A percentile compares a stretch with the other conserved stretches of the same genome.
Evolutionary conservation across 805 yeast genomes (phyloP).

Genomic region (Wickerhamiella alocasiicola): DNA sequence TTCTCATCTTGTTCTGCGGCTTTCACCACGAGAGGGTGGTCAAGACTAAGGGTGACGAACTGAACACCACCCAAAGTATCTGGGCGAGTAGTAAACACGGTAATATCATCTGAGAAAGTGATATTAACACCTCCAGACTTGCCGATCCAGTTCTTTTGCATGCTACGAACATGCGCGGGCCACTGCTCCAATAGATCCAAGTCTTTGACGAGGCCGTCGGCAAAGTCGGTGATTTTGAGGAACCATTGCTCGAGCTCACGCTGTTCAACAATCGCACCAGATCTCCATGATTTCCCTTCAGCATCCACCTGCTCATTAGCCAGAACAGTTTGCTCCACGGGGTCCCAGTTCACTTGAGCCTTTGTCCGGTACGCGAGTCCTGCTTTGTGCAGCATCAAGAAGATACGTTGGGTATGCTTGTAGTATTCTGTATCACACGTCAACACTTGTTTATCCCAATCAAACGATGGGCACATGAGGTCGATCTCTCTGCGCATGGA

Average conservation of each 20-base stretch:
- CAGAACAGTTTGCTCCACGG: slow-evolving; percentile 83
- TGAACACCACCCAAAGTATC: slow-evolving; percentile 80
- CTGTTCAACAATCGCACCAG: slow-evolving; percentile 90
- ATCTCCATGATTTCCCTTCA: slow-evolving; percentile 89
- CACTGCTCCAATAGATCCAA: slow-evolving; percentile 50
- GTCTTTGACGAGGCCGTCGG: slow-evolving; percentile 54
- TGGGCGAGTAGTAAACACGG: slow-evolving; percentile 75
- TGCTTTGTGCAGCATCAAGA: slow-evolving; percentile 54
- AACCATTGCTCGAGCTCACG: slow-evolving; percentile 82
- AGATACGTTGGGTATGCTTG: slow-evolving; percentile 83
- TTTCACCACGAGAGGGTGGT: slow-evolving; percentile 47
- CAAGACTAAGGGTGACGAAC: slow-evolving; percentile 63
- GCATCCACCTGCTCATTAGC: slow-evolving; percentile 95
- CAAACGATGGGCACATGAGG: slow-evolving; percentile 71
- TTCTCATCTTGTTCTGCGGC: slow-evolving; percentile 30
- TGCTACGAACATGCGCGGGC: slow-evolving; percentile 79
- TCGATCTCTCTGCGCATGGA: slow-evolving; percentile 79
- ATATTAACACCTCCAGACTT: slow-evolving; percentile 70
- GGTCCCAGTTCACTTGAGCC: slow-evolving; percentile 97
- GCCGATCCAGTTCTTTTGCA: slow-evolving; percentile 96
- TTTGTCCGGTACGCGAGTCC: slow-evolving; percentile 77
- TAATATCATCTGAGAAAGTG: slow-evolving; percentile 34
- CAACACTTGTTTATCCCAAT: slow-evolving; percentile 83
- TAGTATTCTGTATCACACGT: slow-evolving; percentile 84
- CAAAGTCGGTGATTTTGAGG: slow-evolving; percentile 74